Evolutionary conservation across 441 rosid species (phyloP).

Genomic region (Macaranga tanarius): DNA sequence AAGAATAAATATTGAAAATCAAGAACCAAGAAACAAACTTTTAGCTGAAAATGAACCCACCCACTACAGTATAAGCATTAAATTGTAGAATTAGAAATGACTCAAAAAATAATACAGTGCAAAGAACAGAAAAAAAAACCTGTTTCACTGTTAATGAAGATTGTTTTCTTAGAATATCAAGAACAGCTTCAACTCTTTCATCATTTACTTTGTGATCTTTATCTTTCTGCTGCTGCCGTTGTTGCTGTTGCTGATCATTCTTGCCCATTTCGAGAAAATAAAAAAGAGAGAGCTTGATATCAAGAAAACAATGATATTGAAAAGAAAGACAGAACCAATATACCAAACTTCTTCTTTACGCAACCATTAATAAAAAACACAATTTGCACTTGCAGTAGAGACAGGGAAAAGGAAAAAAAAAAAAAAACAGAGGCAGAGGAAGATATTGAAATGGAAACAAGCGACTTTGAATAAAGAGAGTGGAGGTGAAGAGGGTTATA

Average conservation of each 20-base stretch:
- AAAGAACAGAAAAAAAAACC: slow-evolving; percentile 31
- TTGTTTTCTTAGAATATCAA: slow-evolving; percentile 59
- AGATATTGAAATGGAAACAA: slow-evolving; percentile 15
- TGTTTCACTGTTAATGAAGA: slow-evolving; percentile 71
- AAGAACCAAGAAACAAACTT: slow-evolving; percentile 1
- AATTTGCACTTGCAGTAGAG: slow-evolving; percentile 24
- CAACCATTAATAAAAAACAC: slow-evolving; percentile 39
- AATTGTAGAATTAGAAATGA: no score
- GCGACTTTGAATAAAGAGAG: slow-evolving; percentile 27
- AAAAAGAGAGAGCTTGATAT: slow-evolving; percentile 10
- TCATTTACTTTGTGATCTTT: slow-evolving; percentile 24
- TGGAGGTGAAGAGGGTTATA: slow-evolving; percentile 1
- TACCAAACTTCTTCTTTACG: slow-evolving; percentile 56
- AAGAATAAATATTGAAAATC: not conserved
- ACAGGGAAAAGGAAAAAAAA: slow-evolving; percentile 6
- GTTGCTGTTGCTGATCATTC: slow-evolving; percentile 37
- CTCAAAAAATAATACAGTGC: not conserved
- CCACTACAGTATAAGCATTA: not conserved
- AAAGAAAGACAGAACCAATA: slow-evolving; percentile 23
- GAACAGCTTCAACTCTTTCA: slow-evolving; percentile 59
- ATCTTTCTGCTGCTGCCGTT: not conserved
- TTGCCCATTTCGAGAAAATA: slow-evolving; percentile 64
- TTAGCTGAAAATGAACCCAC: slow-evolving; percentile 15
- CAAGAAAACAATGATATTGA: slow-evolving; percentile 1
- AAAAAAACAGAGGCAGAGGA: slow-evolving; percentile 1